Percentiles rank a stretch among this genome's conserved stretches.
Evolutionary conservation across 2,329 filamentous ascomycete species (phyloP).

Genomic region (Apiospora koreana): DNA sequence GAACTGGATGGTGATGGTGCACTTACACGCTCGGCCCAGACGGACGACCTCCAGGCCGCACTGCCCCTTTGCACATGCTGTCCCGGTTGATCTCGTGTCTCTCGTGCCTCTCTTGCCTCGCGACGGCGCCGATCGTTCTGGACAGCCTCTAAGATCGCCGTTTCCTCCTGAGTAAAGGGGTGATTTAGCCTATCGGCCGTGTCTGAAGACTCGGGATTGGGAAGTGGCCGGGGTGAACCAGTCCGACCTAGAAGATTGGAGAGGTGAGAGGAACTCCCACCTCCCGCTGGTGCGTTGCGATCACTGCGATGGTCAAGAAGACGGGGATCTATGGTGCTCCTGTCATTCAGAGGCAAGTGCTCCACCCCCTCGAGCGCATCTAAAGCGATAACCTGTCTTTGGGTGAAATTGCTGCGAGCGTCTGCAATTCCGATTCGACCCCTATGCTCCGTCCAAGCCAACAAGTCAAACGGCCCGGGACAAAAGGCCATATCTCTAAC

Average conservation of each 20-base stretch:
- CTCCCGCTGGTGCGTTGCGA: conserved; percentile 38
- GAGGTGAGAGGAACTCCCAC: conserved; percentile 27
- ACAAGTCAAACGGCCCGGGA: conserved; percentile 83
- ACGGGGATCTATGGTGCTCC: conserved; percentile 54
- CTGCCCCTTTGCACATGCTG: conserved; percentile 22
- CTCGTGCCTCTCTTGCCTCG: conserved; percentile 43
- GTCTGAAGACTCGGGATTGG: conserved; percentile 33
- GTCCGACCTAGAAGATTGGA: conserved; percentile 36
- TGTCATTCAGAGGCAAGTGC: conserved; percentile 57
- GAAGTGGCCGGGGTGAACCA: conserved; percentile 26
- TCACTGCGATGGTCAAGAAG: conserved; percentile 50
- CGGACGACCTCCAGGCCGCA: conserved; percentile 28
- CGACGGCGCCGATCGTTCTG: conserved; percentile 54
- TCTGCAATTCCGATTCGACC: conserved; percentile 75
- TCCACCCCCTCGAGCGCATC: conserved; percentile 59
- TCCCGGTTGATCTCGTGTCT: conserved; percentile 29
- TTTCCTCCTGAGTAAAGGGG: conserved; percentile 56
- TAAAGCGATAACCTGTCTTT: conserved; percentile 69
- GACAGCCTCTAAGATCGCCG: conserved; percentile 56
- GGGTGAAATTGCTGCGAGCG: conserved; percentile 64
- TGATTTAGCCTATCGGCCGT: conserved; percentile 47
- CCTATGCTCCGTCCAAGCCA: conserved; percentile 93
- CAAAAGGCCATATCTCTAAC: conserved; percentile 92
- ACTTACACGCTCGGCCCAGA: conserved; percentile 36
- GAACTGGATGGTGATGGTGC: conserved; percentile 19